Evolutionary conservation across 2,329 filamentous ascomycete genomes (phyloP), one percentile per base, ranked within the genome.

Genomic region (Didymella arachidicola): DNA sequence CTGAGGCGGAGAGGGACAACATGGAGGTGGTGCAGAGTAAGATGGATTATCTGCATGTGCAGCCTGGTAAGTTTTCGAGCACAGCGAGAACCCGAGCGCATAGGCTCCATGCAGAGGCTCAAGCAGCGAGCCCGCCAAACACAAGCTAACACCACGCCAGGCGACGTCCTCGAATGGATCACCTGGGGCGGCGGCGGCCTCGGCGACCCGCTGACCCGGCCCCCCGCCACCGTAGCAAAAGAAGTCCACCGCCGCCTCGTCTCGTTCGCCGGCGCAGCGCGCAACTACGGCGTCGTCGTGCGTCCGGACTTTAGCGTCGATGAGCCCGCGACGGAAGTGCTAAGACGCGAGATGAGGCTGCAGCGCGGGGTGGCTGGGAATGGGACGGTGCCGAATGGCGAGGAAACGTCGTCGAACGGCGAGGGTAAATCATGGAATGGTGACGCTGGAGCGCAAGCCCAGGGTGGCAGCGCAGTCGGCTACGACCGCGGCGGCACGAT

Each of bases 151-250:
- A 38, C 12, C 8, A 19, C 3, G 7, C 10, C 47, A 74, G 80
- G 77, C 12, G 81, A 84, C 59, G 73, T 82, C 1, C 77, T 83
- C 5, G 80, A 83, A 69, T 83, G 78, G 79, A 76, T 81, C 29
- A 83, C 81, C 4, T 83, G 80, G 81, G 80, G 81, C 44, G 81
- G 80, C 27, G 81, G 80, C 22, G 80, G 81, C 2, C 75, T 83
- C 12, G 81, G 81, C 30, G 80, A 83, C 65, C 78, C 80, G 0
- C 69, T 83, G 6, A 78, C 76, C 0, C 75, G 81, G 0, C 78
- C 81, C 0, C 72, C 78, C 0, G 70, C 76, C 26, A 77, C 75
- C 39, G 81, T 83, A 10, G 80, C 80, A 1, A 65, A 78, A 10
- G 82, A 83, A 64, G 79, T 82, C 1, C 79, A 78, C 48, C 77